These are phyloP conservation scores for Penicillium bovifimosum DNA, from an alignment of 495 filamentous ascomycete genomes.

Conservation along the genomic window DNA sequence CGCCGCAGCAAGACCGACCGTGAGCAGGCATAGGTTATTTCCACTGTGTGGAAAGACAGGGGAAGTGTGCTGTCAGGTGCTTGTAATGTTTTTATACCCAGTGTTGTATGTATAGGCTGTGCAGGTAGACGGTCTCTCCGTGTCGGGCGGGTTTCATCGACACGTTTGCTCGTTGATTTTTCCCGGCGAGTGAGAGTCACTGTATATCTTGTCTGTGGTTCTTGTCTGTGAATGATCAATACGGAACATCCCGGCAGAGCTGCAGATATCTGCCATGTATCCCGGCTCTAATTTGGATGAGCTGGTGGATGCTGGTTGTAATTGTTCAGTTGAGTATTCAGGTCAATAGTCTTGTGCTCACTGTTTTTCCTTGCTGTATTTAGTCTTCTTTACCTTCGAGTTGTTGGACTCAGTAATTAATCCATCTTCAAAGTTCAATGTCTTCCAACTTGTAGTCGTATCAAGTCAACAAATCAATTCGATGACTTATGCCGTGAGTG, in stretches of 20 bases:
- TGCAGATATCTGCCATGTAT: slow-evolving; percentile 6
- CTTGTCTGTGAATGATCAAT: neutral
- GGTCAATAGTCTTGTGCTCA: neutral
- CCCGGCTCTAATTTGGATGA: neutral
- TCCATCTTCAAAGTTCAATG: neutral
- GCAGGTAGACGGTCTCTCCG: neutral
- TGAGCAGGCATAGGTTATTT: slow-evolving; percentile 27
- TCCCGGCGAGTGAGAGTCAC: neutral
- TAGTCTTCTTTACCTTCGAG: slow-evolving; percentile 14
- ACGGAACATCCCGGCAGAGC: neutral
- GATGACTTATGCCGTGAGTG: too few species aligned
- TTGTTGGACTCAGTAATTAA: slow-evolving; percentile 20
- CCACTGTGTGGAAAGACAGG: neutral
- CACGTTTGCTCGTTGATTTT: slow-evolving; percentile 4
- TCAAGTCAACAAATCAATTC: too few species aligned
- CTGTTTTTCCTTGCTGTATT: slow-evolving; percentile 17
- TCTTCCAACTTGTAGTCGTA: neutral
- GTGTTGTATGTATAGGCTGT: slow-evolving; percentile 17
- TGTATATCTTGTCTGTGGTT: slow-evolving; percentile 3
- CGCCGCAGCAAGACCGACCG: slow-evolving; percentile 45
- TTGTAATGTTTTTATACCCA: slow-evolving; percentile 37
- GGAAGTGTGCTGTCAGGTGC: slow-evolving; percentile 5
- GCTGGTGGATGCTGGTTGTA: slow-evolving; percentile 4
- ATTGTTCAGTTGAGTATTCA: slow-evolving; percentile 7
- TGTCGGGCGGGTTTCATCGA: neutral